Evolutionary conservation across 805 yeast species (phyloP), one percentile per base, ranked within the genome.

Genomic region (Sugiyamaella floridensis): DNA sequence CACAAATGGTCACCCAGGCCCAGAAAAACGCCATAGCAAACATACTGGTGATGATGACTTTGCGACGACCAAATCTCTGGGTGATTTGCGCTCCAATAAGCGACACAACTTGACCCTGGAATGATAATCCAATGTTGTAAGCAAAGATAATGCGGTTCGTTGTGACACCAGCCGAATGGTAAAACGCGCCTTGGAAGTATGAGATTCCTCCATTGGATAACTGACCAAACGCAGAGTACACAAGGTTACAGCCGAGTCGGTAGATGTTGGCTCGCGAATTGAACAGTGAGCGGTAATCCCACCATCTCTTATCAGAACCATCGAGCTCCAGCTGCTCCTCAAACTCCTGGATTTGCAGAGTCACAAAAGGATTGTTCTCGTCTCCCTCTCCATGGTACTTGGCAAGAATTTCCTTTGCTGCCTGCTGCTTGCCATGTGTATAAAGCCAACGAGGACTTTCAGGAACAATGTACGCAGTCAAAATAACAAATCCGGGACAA

Each of bases 1-100:
- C 60, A 32, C 64, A 53, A 12, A 61, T 60, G 10, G 61, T 51
- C 45, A 64, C 85, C 67, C 81, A 47, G 22, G 51, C 54, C 54
- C 59, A 61, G 20, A 59, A 55, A 8, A 58, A n/a, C 1, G 64
- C 55, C 47, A 61, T 48, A 11, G 62, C 63, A 8, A 56, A 44
- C 20, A 57, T 55, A 11, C 62, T 57, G 37, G 49, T 47, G 45
- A 67, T 47, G 19, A 66, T 56, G 56, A 59, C 54, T 42, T 58
- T 60, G 49, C 69, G 55, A 55, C 70, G 59, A 8, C 70, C 70
- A 15, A 61, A 46, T 12, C 44, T 54, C 42, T 67, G 68, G 28
- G 55, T 58, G n/a, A 60, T 58, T 11, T 55, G 50, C 11, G 68
- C 60, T 45, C 64, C 64, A 40, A 50, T 26, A 12, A 56, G 32